Evolutionary conservation across 2,329 filamentous ascomycete genomes (phyloP), one percentile per base, ranked within the genome.

Genomic region (Penicillium sclerotigenum): DNA sequence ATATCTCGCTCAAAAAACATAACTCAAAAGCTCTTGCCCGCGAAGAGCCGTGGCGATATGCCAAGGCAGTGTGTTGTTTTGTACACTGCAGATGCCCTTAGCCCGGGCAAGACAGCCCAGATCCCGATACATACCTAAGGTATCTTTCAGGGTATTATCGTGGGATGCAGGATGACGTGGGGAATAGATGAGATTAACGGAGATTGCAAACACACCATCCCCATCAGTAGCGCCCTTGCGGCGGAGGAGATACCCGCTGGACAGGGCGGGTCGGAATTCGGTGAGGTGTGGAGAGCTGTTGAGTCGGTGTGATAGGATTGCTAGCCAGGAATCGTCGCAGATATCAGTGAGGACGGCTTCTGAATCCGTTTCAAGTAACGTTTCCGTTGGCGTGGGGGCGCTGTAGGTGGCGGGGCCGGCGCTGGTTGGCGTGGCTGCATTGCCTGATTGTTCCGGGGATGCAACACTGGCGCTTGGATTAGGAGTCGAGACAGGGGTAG

Each of bases 311-410:
- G 79, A 79, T 54, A 87, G 74, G 20, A 85, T 75, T 8, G 85
- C 71, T 31, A 76, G 78, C 82, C 83, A 87, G 0, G 81, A 81
- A 59, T 87, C 83, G 64, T 87, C 84, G 22, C 77, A 78, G 18
- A 80, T 70, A 63, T 87, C 83, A 37, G 83, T 71, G 11, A 87
- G 77, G 10, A 81, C 75, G 2, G 82, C 79, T 48, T 87, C 83
- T 0, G 78, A 76, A 56, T 87, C 83, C 24, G 76, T 59, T 69
- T 81, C 70, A 22, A 68, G 57, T 11, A 69, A 64, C 8, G 69
- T 59, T 1, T 75, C 70, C 6, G 72, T 70, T 16, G 74, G 65
- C 9, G 68, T 69, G 28, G 68, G 53, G 20, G 72, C 74, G 59
- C 69, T 77, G 14, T 76, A 75, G 8, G 77, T 31, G 28, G 69